These are phyloP conservation scores for Barnettozyma vustinii DNA, from an alignment of 805 yeast genomes.

Conservation along the genomic window DNA sequence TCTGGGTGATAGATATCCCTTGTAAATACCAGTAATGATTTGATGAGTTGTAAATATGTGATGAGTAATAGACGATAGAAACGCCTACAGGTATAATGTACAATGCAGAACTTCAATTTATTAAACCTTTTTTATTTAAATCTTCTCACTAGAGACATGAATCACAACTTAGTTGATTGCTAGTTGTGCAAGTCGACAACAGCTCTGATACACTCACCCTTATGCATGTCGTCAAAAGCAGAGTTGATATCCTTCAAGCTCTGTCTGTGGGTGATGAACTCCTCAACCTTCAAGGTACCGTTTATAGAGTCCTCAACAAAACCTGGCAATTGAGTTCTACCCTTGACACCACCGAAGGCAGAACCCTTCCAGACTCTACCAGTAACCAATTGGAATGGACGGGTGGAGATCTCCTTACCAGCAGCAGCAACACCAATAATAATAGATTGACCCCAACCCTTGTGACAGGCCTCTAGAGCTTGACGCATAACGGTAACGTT, in stretches of 20 bases:
- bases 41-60: not conserved
- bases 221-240: constrained; percentile 93
- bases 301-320: constrained; percentile 79
- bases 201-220: constrained; percentile 91
- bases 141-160: constrained; percentile 31
- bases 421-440: constrained; percentile 99
- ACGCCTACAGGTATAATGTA: not conserved
- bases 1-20: constrained; percentile 4
- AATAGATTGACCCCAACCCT: constrained; percentile 97
- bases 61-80: not conserved
- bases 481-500: constrained; percentile 91
- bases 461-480: constrained; percentile 95
- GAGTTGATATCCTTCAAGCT: constrained; percentile 70
- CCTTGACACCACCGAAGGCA: constrained; percentile 99
- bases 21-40: not conserved
- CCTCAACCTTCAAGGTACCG: constrained; percentile 85
- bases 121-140: not conserved
- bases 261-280: constrained; percentile 90
- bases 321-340: constrained; percentile 91
- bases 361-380: constrained; percentile 99
- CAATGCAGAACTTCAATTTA: not conserved
- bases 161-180: constrained; percentile 5
- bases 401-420: constrained; percentile 91
- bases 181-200: constrained; percentile 48
- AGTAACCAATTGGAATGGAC: constrained; percentile 98